Evolutionary conservation across 371 early-diverging fungal species (phyloP).

Genomic region (Rhizomucor miehei): DNA sequence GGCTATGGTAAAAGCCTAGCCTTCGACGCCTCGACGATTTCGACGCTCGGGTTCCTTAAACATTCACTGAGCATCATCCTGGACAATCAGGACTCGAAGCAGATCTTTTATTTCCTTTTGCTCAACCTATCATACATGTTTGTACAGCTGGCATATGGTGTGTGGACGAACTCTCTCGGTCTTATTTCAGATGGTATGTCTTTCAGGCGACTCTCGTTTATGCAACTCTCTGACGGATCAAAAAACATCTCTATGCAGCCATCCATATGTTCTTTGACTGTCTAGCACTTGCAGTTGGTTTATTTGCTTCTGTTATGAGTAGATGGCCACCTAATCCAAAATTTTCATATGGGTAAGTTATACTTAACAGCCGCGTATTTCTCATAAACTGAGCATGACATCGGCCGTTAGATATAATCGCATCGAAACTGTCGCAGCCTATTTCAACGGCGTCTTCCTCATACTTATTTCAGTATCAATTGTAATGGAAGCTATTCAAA

Average conservation of each 20-base stretch:
- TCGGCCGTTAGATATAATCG: slow-evolving; percentile 85
- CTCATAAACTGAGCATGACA: too few species aligned
- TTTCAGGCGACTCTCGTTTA: neutral
- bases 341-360: slow-evolving; percentile 73
- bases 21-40: slow-evolving; percentile 30
- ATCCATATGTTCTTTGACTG: slow-evolving; percentile 98
- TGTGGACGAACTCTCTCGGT: slow-evolving; percentile 91
- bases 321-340: slow-evolving; percentile 83
- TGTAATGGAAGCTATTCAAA: slow-evolving; percentile 85
- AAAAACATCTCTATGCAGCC: slow-evolving; percentile 38
- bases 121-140: slow-evolving; percentile 94
- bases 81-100: slow-evolving; percentile 74
- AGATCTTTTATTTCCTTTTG: slow-evolving; percentile 88
- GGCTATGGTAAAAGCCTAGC: slow-evolving; percentile 28
- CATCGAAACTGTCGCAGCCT: slow-evolving; percentile 90
- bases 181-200: slow-evolving; percentile 87
- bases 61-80: slow-evolving; percentile 56
- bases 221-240: neutral
- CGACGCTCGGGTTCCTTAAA: slow-evolving; percentile 30
- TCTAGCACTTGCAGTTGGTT: slow-evolving; percentile 82
- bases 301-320: slow-evolving; percentile 87
- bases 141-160: slow-evolving; percentile 88
- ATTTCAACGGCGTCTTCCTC: slow-evolving; percentile 88
- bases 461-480: slow-evolving; percentile 87
- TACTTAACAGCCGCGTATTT: neutral